Conservation (phyloP, 2,329 filamentous ascomycete genomes). For the Fusarium concolor region DNA sequence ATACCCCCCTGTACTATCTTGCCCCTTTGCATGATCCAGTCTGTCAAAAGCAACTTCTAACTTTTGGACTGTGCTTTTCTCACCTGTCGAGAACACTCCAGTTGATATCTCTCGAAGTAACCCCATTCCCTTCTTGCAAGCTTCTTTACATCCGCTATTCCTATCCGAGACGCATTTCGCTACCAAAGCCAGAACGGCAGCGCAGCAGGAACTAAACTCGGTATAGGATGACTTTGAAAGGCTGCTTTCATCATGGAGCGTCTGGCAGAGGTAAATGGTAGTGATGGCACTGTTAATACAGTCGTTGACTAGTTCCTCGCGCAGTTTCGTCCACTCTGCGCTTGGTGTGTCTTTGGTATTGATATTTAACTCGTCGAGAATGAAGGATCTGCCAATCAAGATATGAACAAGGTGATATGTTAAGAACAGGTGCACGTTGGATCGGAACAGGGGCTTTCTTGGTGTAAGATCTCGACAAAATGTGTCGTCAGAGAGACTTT, state of each 20-base stretch:
- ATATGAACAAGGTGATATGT: slow-evolving; percentile 36
- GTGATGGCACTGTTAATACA: slow-evolving; percentile 26
- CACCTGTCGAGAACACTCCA: slow-evolving; percentile 21
- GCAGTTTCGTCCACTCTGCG: slow-evolving; percentile 13
- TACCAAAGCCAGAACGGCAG: slow-evolving; percentile 30
- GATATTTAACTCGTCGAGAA: slow-evolving; percentile 16
- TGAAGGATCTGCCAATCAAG: slow-evolving; percentile 37
- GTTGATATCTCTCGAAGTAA: slow-evolving; percentile 29
- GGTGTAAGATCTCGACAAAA: slow-evolving; percentile 36
- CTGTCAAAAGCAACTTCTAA: slow-evolving; percentile 24
- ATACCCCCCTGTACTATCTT: slow-evolving; percentile 19
- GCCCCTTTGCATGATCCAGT: neutral
- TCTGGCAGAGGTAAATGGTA: slow-evolving; percentile 34
- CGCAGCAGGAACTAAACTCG: slow-evolving; percentile 37
- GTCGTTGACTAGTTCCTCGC: slow-evolving; percentile 21
- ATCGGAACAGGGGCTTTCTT: slow-evolving; percentile 37
- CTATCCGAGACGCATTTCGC: slow-evolving; percentile 22
- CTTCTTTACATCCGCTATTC: neutral
- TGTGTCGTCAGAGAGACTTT: slow-evolving; percentile 25
- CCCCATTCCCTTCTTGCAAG: slow-evolving; percentile 22
- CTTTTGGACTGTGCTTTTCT: slow-evolving; percentile 23
- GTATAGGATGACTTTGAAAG: slow-evolving; percentile 41
- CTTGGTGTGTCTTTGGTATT: neutral
- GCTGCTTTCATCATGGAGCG: slow-evolving; percentile 11
- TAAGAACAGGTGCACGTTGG: slow-evolving; percentile 38